phyloP scores from a whole-genome alignment of 129 eudicot species.

The Rutidosis leptorrhynchoides region DNA sequence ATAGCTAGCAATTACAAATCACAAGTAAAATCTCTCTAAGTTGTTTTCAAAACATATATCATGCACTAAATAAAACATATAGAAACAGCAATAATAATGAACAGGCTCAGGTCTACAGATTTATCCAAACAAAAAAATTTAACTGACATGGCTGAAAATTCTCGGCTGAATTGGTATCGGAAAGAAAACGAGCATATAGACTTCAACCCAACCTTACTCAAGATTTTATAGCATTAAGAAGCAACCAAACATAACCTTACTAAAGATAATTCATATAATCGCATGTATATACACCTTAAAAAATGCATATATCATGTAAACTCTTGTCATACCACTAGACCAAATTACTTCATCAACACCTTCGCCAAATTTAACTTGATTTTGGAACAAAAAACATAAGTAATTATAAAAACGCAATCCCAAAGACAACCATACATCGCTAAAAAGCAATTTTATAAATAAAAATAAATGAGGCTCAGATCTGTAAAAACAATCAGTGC shows the following conservation, averaged over 20 bases:
- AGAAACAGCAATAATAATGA: not conserved
- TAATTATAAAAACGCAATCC: not conserved
- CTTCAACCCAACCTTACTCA: too few relatives aligned
- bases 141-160: not conserved
- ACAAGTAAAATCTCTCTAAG: not conserved
- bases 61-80: not conserved
- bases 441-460: not conserved
- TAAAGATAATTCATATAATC: not conserved
- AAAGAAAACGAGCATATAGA: not conserved
- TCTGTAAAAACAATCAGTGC: conserved; percentile 15
- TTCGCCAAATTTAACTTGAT: not conserved
- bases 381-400: not conserved
- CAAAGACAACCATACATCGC: not conserved
- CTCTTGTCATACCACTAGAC: not conserved
- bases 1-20: not conserved
- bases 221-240: too few relatives aligned
- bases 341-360: not conserved
- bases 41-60: too few relatives aligned
- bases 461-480: conserved; percentile 29
- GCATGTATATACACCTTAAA: not conserved
- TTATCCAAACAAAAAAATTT: not conserved
- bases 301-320: not conserved
- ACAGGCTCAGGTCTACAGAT: not conserved
- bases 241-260: too few relatives aligned
- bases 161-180: not conserved